These are phyloP conservation scores for Leptographium lundbergii DNA, from an alignment of 2,329 filamentous ascomycete genomes.

Conservation along the genomic window DNA sequence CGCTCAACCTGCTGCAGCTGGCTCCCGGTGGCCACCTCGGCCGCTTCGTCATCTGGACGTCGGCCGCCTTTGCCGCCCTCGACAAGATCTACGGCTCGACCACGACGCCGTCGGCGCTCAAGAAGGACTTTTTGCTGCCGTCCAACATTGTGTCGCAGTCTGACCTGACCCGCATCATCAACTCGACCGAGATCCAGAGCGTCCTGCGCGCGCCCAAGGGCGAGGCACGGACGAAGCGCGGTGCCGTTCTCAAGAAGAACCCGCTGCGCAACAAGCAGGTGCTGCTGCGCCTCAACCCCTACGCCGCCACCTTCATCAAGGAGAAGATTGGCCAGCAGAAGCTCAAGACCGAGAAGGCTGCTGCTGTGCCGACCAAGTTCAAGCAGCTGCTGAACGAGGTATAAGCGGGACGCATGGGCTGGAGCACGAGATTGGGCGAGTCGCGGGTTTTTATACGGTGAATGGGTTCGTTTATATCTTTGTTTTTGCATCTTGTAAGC, in stretches of 20 bases:
- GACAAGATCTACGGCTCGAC: slow-evolving; percentile 95
- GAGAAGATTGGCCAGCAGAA: slow-evolving; percentile 67
- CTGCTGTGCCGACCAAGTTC: slow-evolving; percentile 14
- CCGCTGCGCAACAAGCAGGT: slow-evolving; percentile 98
- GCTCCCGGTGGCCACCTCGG: slow-evolving; percentile 97
- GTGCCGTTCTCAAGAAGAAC: slow-evolving; percentile 98
- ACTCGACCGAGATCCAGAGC: slow-evolving; percentile 96
- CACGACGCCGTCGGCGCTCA: slow-evolving; percentile 76
- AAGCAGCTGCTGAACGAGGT: slow-evolving; percentile 15
- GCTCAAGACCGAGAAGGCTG: slow-evolving; percentile 17
- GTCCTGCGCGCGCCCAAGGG: slow-evolving; percentile 89
- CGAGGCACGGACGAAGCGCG: slow-evolving; percentile 77
- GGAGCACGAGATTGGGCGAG: background rate
- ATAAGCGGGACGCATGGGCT: slow-evolving; percentile 4
- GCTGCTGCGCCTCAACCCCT: slow-evolving; percentile 95
- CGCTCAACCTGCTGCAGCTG: slow-evolving; percentile 97
- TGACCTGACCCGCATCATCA: slow-evolving; percentile 95
- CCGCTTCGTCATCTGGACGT: slow-evolving; percentile 98
- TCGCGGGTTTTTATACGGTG: background rate
- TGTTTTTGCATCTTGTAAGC: background rate
- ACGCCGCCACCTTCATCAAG: slow-evolving; percentile 82
- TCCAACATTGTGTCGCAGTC: slow-evolving; percentile 86
- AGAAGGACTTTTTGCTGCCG: slow-evolving; percentile 98
- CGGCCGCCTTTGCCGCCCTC: slow-evolving; percentile 88
- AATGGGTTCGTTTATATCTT: background rate